Evolutionary conservation across 2,329 filamentous ascomycete species (phyloP).

Genomic region (Fonsecaea monophora): DNA sequence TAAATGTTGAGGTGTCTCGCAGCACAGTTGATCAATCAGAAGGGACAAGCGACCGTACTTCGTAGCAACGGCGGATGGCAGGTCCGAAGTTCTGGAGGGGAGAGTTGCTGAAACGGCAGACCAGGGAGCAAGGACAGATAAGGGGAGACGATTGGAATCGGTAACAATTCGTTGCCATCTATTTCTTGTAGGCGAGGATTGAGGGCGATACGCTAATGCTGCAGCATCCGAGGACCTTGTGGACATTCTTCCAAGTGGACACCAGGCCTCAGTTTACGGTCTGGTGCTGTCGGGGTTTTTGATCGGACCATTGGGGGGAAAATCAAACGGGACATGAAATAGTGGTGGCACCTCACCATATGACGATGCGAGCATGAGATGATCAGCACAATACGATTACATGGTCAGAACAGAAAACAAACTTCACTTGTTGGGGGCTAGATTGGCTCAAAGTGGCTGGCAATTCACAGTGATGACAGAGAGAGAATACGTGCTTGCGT

Average conservation of each 20-base stretch:
- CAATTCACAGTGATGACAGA: background rate
- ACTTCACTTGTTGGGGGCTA: background rate
- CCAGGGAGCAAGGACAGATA: background rate
- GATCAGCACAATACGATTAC: background rate
- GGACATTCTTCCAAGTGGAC: background rate
- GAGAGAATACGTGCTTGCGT: background rate
- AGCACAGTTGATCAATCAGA: background rate
- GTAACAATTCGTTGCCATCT: background rate
- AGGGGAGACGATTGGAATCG: constrained; percentile 1
- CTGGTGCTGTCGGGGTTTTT: background rate
- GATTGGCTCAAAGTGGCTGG: background rate
- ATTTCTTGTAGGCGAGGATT: background rate
- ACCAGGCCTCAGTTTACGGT: background rate
- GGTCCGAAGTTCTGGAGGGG: background rate
- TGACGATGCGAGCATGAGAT: background rate
- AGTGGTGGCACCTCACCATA: background rate
- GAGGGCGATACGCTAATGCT: constrained; percentile 1
- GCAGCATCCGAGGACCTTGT: background rate
- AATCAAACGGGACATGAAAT: background rate
- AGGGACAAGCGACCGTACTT: background rate
- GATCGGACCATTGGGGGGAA: background rate
- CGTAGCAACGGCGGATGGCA: background rate
- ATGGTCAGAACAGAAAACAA: background rate
- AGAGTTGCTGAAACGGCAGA: background rate
- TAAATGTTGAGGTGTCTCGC: background rate